Percentiles rank a stretch among this genome's conserved stretches.
Conservation (phyloP, 495 filamentous ascomycete species). For the Tirmania nivea region DNA sequence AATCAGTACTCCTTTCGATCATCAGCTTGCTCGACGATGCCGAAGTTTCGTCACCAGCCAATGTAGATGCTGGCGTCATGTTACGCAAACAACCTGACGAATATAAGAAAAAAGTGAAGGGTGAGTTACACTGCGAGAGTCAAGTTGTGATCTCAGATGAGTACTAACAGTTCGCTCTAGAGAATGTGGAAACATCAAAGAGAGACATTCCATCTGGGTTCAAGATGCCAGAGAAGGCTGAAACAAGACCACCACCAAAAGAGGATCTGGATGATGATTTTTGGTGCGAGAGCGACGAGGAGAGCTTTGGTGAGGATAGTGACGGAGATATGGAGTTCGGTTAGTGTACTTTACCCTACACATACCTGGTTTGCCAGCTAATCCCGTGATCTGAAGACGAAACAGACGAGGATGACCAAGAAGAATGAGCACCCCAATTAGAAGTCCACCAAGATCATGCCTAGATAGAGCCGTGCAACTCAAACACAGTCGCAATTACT, state of each 20-base stretch:
- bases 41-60: slow-evolving; percentile 79
- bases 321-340: slow-evolving; percentile 31
- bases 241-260: slow-evolving; percentile 35
- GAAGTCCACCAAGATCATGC: too few relatives aligned
- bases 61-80: slow-evolving; percentile 80
- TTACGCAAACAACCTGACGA: slow-evolving; percentile 44
- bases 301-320: slow-evolving; percentile 29
- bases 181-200: slow-evolving; percentile 51
- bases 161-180: slow-evolving; percentile 11
- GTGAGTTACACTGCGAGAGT: neutral
- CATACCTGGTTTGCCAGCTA: too few relatives aligned
- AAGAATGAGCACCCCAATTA: neutral
- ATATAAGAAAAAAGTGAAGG: slow-evolving; percentile 43
- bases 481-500: too few relatives aligned
- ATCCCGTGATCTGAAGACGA: neutral
- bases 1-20: slow-evolving; percentile 81
- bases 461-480: too few relatives aligned
- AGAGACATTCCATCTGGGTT: slow-evolving; percentile 61
- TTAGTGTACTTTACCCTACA: slow-evolving; percentile 8
- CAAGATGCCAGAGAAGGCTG: slow-evolving; percentile 53
- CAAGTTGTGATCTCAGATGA: too few relatives aligned
- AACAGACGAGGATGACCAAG: neutral
- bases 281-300: slow-evolving; percentile 66
- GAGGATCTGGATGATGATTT: slow-evolving; percentile 49
- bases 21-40: slow-evolving; percentile 86